Evolutionary conservation across 306 rosid species (phyloP), one percentile per base, ranked within the genome.

Genomic region (Rosa lucieae): DNA sequence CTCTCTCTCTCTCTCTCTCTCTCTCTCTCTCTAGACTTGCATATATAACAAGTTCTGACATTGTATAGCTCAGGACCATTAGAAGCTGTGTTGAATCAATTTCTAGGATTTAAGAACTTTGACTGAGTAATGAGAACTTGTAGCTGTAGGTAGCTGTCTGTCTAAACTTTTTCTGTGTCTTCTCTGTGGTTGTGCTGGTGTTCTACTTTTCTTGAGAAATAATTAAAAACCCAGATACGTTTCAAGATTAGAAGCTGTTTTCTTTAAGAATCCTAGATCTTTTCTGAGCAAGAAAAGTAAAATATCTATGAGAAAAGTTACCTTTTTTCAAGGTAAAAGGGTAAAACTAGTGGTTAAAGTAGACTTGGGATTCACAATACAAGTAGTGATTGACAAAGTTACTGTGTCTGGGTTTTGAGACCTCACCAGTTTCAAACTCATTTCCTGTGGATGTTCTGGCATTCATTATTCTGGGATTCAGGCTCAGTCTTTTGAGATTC

Each of bases 401-500:
- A 5, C 17, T 47, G 67, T 23, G 1, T 21, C 74, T 86, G 70
- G 77, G 78, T 59, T 67, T 67, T 52, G 32, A 12, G 21, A 70
- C 40, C 76, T 32, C 10, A 15, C 1, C 14, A 44, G 18, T 78
- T 65, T 43, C 39, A 61, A 48, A 80, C 59, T 53, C 68, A 69
- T 75, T 75, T 75, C 65, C 37, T 46, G 58, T 46, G 63, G 77
- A 48, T 82, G 70, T 79, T 79, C 79, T 82, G 85, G 53, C 70
- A 39, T 43, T 72, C 67, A 69, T 71, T 70, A 35, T 78, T 74
- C 59, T 74, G 10, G 74, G 62, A 78, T 58, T 48, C 53, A 79
- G 71, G 82, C 76, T 70, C 75, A 75, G 20, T 69, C 78, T 69
- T 59, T 14, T 37, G 79, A 81, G 89, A 84, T 87, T 86, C 90